Percentiles rank a stretch among this genome's conserved stretches.
These are phyloP conservation scores for Penicillium argentinense DNA, from an alignment of 495 filamentous ascomycete genomes.

Conservation along the genomic window DNA sequence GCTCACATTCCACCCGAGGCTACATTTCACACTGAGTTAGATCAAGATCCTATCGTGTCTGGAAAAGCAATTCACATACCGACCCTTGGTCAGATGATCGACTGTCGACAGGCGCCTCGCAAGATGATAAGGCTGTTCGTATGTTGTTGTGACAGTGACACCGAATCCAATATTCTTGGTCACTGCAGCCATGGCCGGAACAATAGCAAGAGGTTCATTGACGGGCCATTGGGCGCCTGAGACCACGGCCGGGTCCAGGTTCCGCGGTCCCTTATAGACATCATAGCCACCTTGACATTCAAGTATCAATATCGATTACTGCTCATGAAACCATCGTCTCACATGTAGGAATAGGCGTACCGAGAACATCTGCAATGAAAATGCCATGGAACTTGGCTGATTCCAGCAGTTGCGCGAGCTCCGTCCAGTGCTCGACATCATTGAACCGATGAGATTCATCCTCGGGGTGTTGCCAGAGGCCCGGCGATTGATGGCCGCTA, in stretches of 20 bases:
- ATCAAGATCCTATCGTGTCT: not conserved
- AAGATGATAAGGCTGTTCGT: slow-evolving; percentile 70
- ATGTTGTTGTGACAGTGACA: slow-evolving; percentile 68
- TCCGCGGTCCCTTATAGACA: slow-evolving; percentile 60
- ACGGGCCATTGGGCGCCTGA: slow-evolving; percentile 70
- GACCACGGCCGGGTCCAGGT: slow-evolving; percentile 55
- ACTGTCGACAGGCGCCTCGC: slow-evolving; percentile 63
- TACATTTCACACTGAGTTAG: slow-evolving; percentile 1
- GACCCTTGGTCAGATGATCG: slow-evolving; percentile 66
- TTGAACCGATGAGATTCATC: slow-evolving; percentile 55
- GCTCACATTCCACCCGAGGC: slow-evolving; percentile 60
- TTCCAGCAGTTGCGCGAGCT: slow-evolving; percentile 50
- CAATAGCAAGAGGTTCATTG: slow-evolving; percentile 48
- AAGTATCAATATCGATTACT: too few species aligned
- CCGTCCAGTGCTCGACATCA: slow-evolving; percentile 50
- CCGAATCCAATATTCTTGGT: slow-evolving; percentile 68
- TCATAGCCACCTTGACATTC: slow-evolving; percentile 54
- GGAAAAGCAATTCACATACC: slow-evolving; percentile 28
- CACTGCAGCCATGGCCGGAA: slow-evolving; percentile 47
- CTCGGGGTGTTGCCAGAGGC: slow-evolving; percentile 53
- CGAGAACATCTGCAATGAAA: slow-evolving; percentile 56
- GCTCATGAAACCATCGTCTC: not conserved
- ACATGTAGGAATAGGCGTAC: slow-evolving; percentile 13
- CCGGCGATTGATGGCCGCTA: slow-evolving; percentile 54
- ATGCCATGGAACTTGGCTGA: slow-evolving; percentile 56